A percentile compares a stretch with the other conserved stretches of the same genome.
Conservation (phyloP, 2,329 filamentous ascomycete species). For the Botrytis sinoallii region DNA sequence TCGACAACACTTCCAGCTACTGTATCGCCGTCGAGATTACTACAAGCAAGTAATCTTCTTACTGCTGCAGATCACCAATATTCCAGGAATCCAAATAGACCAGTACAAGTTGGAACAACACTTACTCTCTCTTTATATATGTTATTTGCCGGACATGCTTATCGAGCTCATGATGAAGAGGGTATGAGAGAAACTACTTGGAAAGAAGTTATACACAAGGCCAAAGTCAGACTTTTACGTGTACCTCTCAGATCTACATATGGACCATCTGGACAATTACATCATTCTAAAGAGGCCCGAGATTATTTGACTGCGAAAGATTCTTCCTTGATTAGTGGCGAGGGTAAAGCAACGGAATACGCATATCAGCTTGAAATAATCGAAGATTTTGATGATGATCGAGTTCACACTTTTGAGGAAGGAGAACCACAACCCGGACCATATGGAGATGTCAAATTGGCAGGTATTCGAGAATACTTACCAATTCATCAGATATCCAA, state of each 20-base stretch:
- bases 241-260: slow-evolving; percentile 29
- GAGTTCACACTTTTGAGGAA: slow-evolving; percentile 65
- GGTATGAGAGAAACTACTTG: slow-evolving; percentile 57
- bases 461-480: slow-evolving; percentile 64
- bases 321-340: slow-evolving; percentile 27
- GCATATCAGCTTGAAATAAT: slow-evolving; percentile 67
- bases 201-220: slow-evolving; percentile 97
- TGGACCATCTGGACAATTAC: slow-evolving; percentile 8
- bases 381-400: slow-evolving; percentile 68
- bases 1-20: slow-evolving; percentile 75
- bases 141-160: slow-evolving; percentile 80
- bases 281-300: slow-evolving; percentile 13
- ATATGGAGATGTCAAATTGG: slow-evolving; percentile 58
- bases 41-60: slow-evolving; percentile 90
- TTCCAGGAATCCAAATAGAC: slow-evolving; percentile 56
- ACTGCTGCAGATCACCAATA: slow-evolving; percentile 85
- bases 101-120: slow-evolving; percentile 80
- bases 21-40: slow-evolving; percentile 83
- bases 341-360: slow-evolving; percentile 49
- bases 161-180: slow-evolving; percentile 41
- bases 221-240: slow-evolving; percentile 66
- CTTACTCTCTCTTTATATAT: slow-evolving; percentile 92
- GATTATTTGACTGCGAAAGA: slow-evolving; percentile 21
- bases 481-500: slow-evolving; percentile 72
- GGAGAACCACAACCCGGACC: slow-evolving; percentile 48